These are phyloP conservation scores for Limonium bicolor DNA, from an alignment of 148 eudicot genomes.

Conservation along the genomic window DNA sequence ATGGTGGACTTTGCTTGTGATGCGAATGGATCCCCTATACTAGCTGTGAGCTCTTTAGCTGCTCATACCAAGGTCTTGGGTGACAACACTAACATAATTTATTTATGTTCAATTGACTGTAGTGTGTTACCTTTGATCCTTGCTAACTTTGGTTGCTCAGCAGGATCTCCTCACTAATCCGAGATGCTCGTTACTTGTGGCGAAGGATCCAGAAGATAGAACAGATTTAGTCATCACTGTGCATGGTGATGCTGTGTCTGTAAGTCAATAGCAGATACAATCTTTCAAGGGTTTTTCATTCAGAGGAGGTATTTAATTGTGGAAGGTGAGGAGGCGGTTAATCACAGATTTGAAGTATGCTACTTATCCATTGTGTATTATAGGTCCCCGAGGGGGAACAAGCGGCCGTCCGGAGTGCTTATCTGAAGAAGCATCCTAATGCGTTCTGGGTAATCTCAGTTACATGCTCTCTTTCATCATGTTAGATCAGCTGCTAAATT, in stretches of 20 bases:
- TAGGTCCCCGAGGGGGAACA: conserved; percentile 53
- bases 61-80: conserved; percentile 88
- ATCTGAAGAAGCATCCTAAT: conserved; percentile 82
- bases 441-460: conserved; percentile 93
- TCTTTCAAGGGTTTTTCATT: not conserved
- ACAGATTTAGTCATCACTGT: conserved; percentile 78
- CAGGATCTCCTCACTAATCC: conserved; percentile 84
- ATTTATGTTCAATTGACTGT: not conserved
- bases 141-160: not conserved
- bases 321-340: not conserved
- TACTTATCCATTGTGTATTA: not conserved
- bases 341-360: not conserved
- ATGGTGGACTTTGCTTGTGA: conserved; percentile 95
- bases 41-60: conserved; percentile 91
- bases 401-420: conserved; percentile 50
- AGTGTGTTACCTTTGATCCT: not conserved
- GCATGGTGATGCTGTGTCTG: conserved; percentile 85
- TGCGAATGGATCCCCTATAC: conserved; percentile 73
- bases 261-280: conserved; percentile 27
- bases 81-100: too few species aligned
- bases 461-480: conserved; percentile 1
- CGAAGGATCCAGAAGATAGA: conserved; percentile 93
- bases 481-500: not conserved
- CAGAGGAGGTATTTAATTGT: not conserved
- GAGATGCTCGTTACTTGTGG: conserved; percentile 79